Percentiles rank a stretch among this genome's conserved stretches.
phyloP scores from a whole-genome alignment of 2,329 filamentous ascomycete genomes.

The Alternaria infectoria region DNA sequence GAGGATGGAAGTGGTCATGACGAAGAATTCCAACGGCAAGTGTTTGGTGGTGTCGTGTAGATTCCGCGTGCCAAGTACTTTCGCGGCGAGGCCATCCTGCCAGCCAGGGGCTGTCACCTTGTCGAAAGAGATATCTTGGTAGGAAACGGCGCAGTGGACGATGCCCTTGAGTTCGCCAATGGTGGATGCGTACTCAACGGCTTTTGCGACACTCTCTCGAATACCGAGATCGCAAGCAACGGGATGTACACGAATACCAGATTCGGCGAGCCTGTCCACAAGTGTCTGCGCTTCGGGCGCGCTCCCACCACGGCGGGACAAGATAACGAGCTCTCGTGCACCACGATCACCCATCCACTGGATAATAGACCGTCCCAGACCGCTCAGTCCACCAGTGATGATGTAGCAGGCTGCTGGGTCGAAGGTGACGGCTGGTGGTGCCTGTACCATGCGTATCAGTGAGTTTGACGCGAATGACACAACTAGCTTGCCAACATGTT shows the following conservation, averaged over 20 bases:
- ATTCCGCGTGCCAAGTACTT: conserved; percentile 35
- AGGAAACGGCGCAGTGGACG: conserved; percentile 16
- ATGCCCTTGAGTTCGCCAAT: conserved; percentile 15
- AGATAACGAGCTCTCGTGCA: conserved; percentile 17
- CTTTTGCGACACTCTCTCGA: conserved; percentile 1
- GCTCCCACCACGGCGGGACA: conserved; percentile 10
- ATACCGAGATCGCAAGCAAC: conserved; percentile 13
- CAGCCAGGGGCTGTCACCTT: background rate
- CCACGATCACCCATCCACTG: conserved; percentile 27
- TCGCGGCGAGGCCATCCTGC: conserved; percentile 20
- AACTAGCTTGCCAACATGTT: conserved; percentile 23
- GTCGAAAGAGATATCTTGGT: conserved; percentile 12
- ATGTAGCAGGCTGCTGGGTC: conserved; percentile 23
- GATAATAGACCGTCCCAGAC: conserved; percentile 23
- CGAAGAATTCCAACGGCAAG: conserved; percentile 34
- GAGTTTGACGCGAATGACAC: conserved; percentile 6
- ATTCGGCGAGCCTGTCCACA: background rate
- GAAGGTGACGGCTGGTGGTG: background rate
- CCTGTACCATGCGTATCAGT: conserved; percentile 2
- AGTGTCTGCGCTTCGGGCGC: background rate
- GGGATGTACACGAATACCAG: background rate
- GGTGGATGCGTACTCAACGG: background rate
- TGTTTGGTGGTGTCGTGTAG: conserved; percentile 25
- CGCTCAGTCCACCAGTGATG: conserved; percentile 25
- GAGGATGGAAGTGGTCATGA: conserved; percentile 26